Evolutionary conservation across 2,329 filamentous ascomycete genomes (phyloP).

Genomic region (Xylariaceae sp.): DNA sequence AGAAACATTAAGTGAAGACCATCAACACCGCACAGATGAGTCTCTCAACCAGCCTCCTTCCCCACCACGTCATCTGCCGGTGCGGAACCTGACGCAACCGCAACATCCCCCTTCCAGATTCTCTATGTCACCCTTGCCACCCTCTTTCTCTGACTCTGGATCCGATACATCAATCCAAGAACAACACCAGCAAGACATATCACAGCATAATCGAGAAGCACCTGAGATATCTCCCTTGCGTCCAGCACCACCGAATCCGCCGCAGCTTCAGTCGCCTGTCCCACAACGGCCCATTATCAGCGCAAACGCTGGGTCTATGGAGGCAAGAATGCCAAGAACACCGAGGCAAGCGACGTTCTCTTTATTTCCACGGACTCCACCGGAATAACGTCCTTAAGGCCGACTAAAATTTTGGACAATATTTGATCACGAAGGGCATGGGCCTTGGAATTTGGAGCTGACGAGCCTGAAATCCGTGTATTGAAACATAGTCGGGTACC

Average conservation of each 20-base stretch:
- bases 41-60: slow-evolving; percentile 1
- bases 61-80: slow-evolving; percentile 1
- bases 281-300: slow-evolving; percentile 7
- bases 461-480: no score
- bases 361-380: background rate
- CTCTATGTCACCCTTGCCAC: slow-evolving; percentile 8
- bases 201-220: background rate
- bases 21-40: background rate
- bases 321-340: background rate
- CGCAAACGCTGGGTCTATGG: background rate
- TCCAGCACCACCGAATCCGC: slow-evolving; percentile 8
- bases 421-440: no score
- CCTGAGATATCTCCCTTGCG: slow-evolving; percentile 6
- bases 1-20: background rate
- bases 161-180: slow-evolving; percentile 3
- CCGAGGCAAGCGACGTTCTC: background rate
- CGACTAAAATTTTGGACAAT: no score
- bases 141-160: slow-evolving; percentile 5
- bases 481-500: no score
- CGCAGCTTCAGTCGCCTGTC: slow-evolving; percentile 11
- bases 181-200: background rate
- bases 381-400: background rate
- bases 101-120: slow-evolving; percentile 10
- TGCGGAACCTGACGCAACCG: background rate
- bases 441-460: no score